Base-by-base conservation (phyloP, 441 rosid species). In the Flueggea neowawraea region DNA sequence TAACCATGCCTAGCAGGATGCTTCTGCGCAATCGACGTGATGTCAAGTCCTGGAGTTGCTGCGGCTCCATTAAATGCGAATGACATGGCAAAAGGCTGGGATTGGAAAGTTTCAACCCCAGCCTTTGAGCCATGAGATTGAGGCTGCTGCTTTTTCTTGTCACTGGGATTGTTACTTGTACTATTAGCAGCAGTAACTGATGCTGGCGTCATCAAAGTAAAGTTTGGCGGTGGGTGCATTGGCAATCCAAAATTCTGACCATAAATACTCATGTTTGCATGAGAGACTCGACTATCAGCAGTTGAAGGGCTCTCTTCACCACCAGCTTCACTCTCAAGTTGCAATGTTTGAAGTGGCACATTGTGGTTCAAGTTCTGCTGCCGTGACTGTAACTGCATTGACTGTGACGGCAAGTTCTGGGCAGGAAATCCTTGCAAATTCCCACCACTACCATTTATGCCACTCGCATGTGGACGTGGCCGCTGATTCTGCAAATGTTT, bases 1-100 rank as follows among this genome's bases (percentile, higher is more conserved):
- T 78, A 83, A 54, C 75, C 70, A 54, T 88, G 95, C 81, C 90
- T 82, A 3, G 86, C 67, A 57, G 96, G 71, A 55, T 88, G 96
- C 77, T 78, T 88, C 16, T 81, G 96, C 5, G 93, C 75, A 49
- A 88, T 68, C 17, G 96, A 76, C 6, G 98, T 83, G 64, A 89
- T 79, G 71, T 91, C 96, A 39, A 88, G 66, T 60, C 84, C 69
- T 22, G 85, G 75, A 64, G 79, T 65, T 60, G 80, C 14, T 10
- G 68, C 70, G 15, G 85, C 73, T 55, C 95, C 93, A 71, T 77
- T 88, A 31, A 86, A 73, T 16, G 90, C 77, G 78, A 89, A 88
- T 15, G 99, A 82, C 96, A 95, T 78, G 22, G 98, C 95, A 82
- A 86, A 89, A 65, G 97, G 82, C 70, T 80, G 97, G 48, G 96